Evolutionary conservation across 805 yeast genomes (phyloP).

Genomic region (Candida methanosorbosa): DNA sequence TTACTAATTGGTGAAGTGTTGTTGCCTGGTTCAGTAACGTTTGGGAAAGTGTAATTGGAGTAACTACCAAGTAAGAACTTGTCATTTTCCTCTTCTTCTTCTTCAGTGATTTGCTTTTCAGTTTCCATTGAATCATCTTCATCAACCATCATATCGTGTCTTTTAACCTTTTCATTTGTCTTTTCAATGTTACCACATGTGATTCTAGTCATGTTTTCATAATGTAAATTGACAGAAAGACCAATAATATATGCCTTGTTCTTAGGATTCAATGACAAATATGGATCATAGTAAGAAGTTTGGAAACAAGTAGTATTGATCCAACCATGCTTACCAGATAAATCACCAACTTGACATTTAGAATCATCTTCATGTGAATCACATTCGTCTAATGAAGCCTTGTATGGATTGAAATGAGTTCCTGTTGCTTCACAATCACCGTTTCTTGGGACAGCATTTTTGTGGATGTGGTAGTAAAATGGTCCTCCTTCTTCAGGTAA

Average conservation of each 20-base stretch:
- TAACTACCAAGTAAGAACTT: no score
- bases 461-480: slow-evolving; percentile 63
- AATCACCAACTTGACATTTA: slow-evolving; percentile 63
- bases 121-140: no score
- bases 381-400: slow-evolving; percentile 42
- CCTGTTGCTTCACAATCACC: slow-evolving; percentile 50
- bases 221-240: slow-evolving; percentile 47
- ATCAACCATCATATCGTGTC: no score
- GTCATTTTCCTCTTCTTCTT: no score
- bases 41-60: no score
- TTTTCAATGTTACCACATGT: slow-evolving; percentile 54
- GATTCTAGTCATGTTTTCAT: slow-evolving; percentile 42
- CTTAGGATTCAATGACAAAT: slow-evolving; percentile 48
- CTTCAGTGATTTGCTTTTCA: no score
- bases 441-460: slow-evolving; percentile 38
- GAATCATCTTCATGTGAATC: slow-evolving; percentile 42
- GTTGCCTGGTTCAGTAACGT: no score
- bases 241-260: slow-evolving; percentile 54
- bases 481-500: slow-evolving; percentile 62
- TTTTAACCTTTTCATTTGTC: slow-evolving; percentile 17
- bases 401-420: slow-evolving; percentile 55
- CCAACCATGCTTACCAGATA: slow-evolving; percentile 71
- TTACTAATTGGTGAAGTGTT: no score
- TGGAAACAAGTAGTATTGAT: slow-evolving; percentile 65
- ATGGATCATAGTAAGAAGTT: slow-evolving; percentile 54